Percentiles rank a stretch among this genome's conserved stretches.
phyloP scores from a whole-genome alignment of 805 yeast genomes.

The Helenozyma baotianmanensis region DNA sequence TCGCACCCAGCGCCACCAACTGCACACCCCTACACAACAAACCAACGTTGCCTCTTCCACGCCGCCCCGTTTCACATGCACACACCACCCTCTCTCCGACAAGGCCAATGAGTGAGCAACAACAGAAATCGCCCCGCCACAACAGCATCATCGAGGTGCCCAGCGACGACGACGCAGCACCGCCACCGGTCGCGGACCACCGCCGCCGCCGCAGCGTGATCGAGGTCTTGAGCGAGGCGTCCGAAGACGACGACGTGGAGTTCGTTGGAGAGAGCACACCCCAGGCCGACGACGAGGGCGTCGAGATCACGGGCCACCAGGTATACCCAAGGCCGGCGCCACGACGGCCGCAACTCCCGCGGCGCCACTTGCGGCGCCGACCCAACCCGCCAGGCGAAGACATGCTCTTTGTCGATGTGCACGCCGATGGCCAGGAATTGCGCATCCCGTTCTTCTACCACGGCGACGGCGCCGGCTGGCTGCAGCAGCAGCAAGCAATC shows the following conservation, averaged over 20 bases:
- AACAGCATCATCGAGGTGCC: conserved; percentile 8
- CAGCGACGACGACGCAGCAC: conserved; percentile 10
- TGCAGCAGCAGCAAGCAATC: conserved; percentile 5
- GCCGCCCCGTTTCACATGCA: too few species aligned
- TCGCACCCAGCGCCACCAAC: too few species aligned
- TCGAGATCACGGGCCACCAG: conserved; percentile 12
- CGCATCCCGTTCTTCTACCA: neutral
- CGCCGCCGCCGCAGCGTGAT: conserved; percentile 7
- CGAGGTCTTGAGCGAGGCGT: conserved; percentile 11
- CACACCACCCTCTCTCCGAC: too few species aligned
- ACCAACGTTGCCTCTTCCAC: too few species aligned
- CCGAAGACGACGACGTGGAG: conserved; percentile 13
- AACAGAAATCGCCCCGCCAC: too few species aligned
- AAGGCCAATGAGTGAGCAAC: too few species aligned
- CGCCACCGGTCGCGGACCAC: too few species aligned
- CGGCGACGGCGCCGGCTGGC: conserved; percentile 6
- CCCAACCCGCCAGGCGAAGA: conserved; percentile 2
- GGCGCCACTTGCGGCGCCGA: conserved; percentile 9
- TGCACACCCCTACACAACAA: too few species aligned
- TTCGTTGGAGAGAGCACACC: conserved; percentile 10
- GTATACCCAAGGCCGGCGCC: neutral
- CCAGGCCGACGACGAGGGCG: conserved; percentile 5
- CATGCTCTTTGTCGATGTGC: neutral
- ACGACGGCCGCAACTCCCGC: neutral
- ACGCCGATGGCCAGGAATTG: neutral